Base-by-base conservation (phyloP, 306 rosid species). In the Sindora glabra region DNA sequence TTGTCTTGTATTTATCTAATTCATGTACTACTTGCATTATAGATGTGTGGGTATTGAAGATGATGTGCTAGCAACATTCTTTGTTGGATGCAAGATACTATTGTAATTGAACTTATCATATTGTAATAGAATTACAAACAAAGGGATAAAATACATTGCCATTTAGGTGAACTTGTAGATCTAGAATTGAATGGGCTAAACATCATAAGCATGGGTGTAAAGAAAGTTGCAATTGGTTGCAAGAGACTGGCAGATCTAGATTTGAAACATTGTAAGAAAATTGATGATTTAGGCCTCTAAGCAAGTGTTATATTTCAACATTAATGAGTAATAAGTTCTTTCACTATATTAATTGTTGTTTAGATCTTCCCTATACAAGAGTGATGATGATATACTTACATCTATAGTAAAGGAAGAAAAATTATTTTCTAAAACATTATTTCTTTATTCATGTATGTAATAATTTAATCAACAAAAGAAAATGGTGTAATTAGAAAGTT, bases 131-230 rank as follows among this genome's bases (percentile, higher is more conserved):
- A 61, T 84, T 49, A 75, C 90, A 10, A 82, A 84, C 63, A 59
- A 42, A 26, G 90, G 90, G 46, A 19, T 80, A 58, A 73, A 69
- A 53, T 59, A 48, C 57, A 59, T 80, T 44, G 39, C 36, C 62
- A 39, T 67, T 76, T 80, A 7, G 61, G 47, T 11, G 78, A 77
- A 55, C 73, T 84, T 40, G 72, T 72, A 38, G 83, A 72, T 56
- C 76, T 84, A 50, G 86, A 84, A 64, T 39, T 84, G 74, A 86
- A 86, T 6, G 80, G 78, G 11, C 76, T 84, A 25, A 84, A 78
- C 29, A 53, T 84, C 50, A 80, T 82, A 50, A 67, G 84, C 54
- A 47, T 67, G 15, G 86, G 90, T 34, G 62, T 84, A 67, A 69
- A 37, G 27, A 52, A 81, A 15, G 77, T 84, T 50, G 86, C 84